Evolutionary conservation across 148 eudicot genomes (phyloP).

Genomic region (Fallopia convolvulus): DNA sequence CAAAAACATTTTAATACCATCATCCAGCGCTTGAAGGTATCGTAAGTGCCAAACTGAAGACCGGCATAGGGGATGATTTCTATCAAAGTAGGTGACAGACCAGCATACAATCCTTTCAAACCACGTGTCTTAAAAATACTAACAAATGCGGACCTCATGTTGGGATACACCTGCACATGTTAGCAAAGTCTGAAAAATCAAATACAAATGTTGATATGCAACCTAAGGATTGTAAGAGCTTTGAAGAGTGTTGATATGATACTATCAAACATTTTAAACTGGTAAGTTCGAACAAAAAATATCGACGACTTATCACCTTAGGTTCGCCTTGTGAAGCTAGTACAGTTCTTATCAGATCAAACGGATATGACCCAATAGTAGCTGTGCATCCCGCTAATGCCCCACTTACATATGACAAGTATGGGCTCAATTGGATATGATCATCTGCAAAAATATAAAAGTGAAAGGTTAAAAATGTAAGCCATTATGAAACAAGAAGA

Average conservation of each 20-base stretch:
- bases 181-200: not conserved
- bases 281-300: not conserved
- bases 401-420: constrained; percentile 87
- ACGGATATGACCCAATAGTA: constrained; percentile 91
- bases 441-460: constrained; percentile 50
- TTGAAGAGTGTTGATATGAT: not conserved
- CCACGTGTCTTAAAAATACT: constrained; percentile 60
- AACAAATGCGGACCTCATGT: constrained; percentile 82
- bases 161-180: constrained; percentile 75
- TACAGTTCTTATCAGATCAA: constrained; percentile 89
- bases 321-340: constrained; percentile 99
- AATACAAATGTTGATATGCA: not conserved
- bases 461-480: not conserved
- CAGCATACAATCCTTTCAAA: constrained; percentile 75
- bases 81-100: constrained; percentile 74
- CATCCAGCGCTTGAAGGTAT: constrained; percentile 92
- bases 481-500: not conserved
- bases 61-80: constrained; percentile 97
- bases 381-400: constrained; percentile 96
- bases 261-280: not conserved
- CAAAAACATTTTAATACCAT: constrained; percentile 39
- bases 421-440: constrained; percentile 76
- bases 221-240: not conserved
- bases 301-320: constrained; percentile 42
- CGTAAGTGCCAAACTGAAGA: constrained; percentile 96